These are phyloP conservation scores for Suaeda aralocaspica DNA, from an alignment of 148 eudicot genomes.

Conservation along the genomic window DNA sequence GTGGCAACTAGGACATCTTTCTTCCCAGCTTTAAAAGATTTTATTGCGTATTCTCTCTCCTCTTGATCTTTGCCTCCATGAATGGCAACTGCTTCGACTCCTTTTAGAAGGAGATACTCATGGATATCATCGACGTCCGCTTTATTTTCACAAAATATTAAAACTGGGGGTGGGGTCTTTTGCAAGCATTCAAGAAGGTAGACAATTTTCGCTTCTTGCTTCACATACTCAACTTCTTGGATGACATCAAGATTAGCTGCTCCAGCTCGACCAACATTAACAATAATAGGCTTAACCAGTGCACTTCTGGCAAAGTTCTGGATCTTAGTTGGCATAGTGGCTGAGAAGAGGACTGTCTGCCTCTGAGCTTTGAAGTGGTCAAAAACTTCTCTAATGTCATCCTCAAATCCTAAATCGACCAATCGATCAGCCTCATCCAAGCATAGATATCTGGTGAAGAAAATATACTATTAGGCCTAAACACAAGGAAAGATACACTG, in stretches of 20 bases:
- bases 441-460: conserved; percentile 14
- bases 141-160: conserved; percentile 91
- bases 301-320: conserved; percentile 87
- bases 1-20: conserved; percentile 92
- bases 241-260: conserved; percentile 95
- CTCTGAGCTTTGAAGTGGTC: conserved; percentile 91
- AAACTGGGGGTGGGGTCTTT: conserved; percentile 89
- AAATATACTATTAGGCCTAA: conserved; percentile 10
- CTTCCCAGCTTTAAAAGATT: conserved; percentile 66
- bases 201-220: conserved; percentile 84
- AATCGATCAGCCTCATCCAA: conserved; percentile 89
- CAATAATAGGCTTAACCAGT: conserved; percentile 70
- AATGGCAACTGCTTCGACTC: conserved; percentile 86
- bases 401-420: conserved; percentile 89
- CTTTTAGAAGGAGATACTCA: conserved; percentile 78
- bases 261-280: conserved; percentile 91
- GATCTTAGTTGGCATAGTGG: conserved; percentile 93
- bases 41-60: conserved; percentile 81
- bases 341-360: conserved; percentile 87
- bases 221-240: conserved; percentile 92
- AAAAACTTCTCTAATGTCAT: conserved; percentile 88
- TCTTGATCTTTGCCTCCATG: conserved; percentile 96
- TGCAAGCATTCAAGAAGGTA: conserved; percentile 92
- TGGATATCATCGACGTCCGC: conserved; percentile 93
- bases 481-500: background rate